phyloP scores from a whole-genome alignment of 2,329 filamentous ascomycete genomes.

The Graphilbum ipis-grandicollis region DNA sequence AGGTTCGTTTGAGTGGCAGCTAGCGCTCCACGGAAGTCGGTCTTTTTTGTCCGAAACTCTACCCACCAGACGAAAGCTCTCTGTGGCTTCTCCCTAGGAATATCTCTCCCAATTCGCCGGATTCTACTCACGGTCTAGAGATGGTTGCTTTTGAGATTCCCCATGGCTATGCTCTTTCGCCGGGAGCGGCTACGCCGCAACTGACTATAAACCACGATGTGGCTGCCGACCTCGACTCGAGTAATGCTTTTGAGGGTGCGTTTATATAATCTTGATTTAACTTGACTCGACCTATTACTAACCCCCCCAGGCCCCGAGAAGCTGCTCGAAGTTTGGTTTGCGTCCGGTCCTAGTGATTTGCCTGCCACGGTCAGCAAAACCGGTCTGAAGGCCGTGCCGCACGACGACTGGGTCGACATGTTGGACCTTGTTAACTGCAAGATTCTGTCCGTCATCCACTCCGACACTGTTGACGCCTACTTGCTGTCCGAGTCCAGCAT shows the following conservation, averaged over 20 bases:
- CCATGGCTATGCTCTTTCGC: slow-evolving; percentile 65
- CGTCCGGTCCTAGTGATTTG: slow-evolving; percentile 56
- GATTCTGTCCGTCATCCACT: slow-evolving; percentile 84
- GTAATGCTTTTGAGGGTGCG: slow-evolving; percentile 85
- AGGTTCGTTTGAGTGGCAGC: slow-evolving; percentile 95
- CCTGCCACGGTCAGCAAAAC: slow-evolving; percentile 51
- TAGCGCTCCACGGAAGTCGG: slow-evolving; percentile 73
- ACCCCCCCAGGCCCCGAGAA: slow-evolving; percentile 86
- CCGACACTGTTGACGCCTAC: slow-evolving; percentile 89
- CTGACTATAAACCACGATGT: slow-evolving; percentile 95
- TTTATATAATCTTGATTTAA: not conserved
- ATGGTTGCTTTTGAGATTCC: slow-evolving; percentile 78
- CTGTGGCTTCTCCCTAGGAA: too few relatives aligned
- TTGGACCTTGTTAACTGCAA: slow-evolving; percentile 97
- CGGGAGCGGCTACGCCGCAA: slow-evolving; percentile 68
- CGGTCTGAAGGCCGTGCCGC: slow-evolving; percentile 72
- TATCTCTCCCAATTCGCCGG: too few relatives aligned
- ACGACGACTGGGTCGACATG: slow-evolving; percentile 88
- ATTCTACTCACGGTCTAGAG: slow-evolving; percentile 27
- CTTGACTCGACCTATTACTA: slow-evolving; percentile 13
- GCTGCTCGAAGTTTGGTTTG: slow-evolving; percentile 96
- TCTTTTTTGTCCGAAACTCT: not conserved
- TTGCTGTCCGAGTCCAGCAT: slow-evolving; percentile 97
- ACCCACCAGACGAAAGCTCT: too few relatives aligned
- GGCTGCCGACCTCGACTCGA: slow-evolving; percentile 80